Evolutionary conservation across 2,329 filamentous ascomycete species (phyloP).

Genomic region (Clonostachys chloroleuca): DNA sequence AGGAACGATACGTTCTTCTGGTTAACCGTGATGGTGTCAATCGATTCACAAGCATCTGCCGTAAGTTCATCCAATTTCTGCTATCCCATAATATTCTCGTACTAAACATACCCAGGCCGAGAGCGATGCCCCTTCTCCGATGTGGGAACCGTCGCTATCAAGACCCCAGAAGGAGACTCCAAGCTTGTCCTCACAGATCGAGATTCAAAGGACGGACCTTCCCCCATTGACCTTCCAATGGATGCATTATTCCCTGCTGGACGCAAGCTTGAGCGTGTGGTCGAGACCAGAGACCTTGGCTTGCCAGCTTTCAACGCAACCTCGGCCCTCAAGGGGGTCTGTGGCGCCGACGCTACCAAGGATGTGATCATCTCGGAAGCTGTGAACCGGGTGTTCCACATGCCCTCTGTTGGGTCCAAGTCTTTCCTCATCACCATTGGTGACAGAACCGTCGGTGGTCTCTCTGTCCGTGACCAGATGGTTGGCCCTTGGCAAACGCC

Average conservation of each 20-base stretch:
- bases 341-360: conserved; percentile 48
- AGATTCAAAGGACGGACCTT: conserved; percentile 68
- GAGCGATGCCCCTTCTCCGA: conserved; percentile 92
- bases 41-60: conserved; percentile 63
- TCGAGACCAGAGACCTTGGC: conserved; percentile 63
- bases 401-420: conserved; percentile 94
- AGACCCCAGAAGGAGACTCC: conserved; percentile 58
- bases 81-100: conserved; percentile 1
- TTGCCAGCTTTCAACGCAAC: conserved; percentile 69
- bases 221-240: conserved; percentile 87
- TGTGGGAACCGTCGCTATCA: conserved; percentile 71
- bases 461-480: conserved; percentile 89
- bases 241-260: conserved; percentile 83
- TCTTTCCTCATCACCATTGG: conserved; percentile 96
- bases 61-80: conserved; percentile 24
- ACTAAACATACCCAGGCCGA: conserved; percentile 43
- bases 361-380: conserved; percentile 57
- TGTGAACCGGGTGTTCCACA: conserved; percentile 72
- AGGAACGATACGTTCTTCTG: conserved; percentile 92
- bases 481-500: conserved; percentile 95
- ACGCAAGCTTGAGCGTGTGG: conserved; percentile 73
- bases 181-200: conserved; percentile 78
- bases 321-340: conserved; percentile 60
- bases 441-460: conserved; percentile 84
- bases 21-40: conserved; percentile 79